phyloP scores from a whole-genome alignment of 176 grass and related monocot genomes.

The Hordeum marinum region DNA sequence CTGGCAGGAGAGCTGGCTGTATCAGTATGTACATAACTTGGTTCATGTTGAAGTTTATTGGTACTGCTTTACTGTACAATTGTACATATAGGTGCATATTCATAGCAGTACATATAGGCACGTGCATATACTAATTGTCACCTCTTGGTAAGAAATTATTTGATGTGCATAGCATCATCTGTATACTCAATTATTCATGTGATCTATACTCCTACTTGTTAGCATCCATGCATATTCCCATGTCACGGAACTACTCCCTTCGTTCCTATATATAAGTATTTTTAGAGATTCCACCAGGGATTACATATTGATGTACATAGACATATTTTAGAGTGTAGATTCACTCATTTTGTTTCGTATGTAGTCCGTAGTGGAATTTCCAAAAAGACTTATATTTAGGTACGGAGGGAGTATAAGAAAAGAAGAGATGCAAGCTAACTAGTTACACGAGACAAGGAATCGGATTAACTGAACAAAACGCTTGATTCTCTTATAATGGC shows the following conservation, averaged over 20 bases:
- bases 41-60: neutral
- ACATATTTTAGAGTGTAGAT: no score
- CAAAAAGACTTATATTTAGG: no score
- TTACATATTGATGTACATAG: no score
- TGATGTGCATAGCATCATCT: neutral
- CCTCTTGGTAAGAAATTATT: neutral
- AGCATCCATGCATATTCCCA: neutral
- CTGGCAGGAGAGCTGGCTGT: neutral
- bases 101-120: neutral
- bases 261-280: no score
- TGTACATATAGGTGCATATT: neutral
- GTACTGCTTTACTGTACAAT: neutral
- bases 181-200: neutral
- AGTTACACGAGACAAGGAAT: neutral
- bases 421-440: neutral
- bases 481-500: neutral
- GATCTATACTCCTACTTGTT: no score
- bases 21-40: neutral
- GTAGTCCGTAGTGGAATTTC: no score
- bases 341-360: no score
- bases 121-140: neutral
- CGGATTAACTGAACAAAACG: neutral
- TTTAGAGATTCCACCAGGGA: no score
- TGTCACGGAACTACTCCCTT: neutral
- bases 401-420: no score